Evolutionary conservation across 257 asterid species (phyloP).

Genomic region (Scutellaria barbata): DNA sequence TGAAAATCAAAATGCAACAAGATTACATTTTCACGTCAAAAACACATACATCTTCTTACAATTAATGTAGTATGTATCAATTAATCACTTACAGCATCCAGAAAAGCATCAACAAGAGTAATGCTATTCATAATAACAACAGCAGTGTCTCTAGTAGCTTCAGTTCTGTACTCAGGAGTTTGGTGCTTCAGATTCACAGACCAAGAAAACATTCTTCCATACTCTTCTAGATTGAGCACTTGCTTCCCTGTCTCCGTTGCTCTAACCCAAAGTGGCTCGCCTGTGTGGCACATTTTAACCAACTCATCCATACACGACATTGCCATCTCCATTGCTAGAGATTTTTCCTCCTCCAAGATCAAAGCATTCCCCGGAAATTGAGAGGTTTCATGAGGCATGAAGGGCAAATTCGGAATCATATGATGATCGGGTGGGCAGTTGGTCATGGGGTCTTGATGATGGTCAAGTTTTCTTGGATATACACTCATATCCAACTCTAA

Average conservation of each 20-base stretch:
- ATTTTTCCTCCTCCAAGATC: constrained; percentile 76
- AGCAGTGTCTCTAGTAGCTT: constrained; percentile 72
- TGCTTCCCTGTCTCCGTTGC: constrained; percentile 40
- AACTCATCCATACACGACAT: constrained; percentile 65
- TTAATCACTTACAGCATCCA: constrained; percentile 70
- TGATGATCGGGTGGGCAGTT: constrained; percentile 40
- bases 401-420: constrained; percentile 50
- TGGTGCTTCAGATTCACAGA: constrained; percentile 49
- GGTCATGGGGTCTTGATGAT: constrained; percentile 47
- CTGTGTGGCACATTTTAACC: constrained; percentile 65
- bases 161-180: constrained; percentile 50
- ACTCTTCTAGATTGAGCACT: constrained; percentile 70
- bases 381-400: constrained; percentile 55
- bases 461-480: constrained; percentile 57
- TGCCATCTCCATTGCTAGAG: constrained; percentile 73
- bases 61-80: no score
- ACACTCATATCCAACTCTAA: constrained; percentile 67
- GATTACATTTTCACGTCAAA: no score
- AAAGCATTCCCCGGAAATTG: constrained; percentile 53
- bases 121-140: constrained; percentile 93
- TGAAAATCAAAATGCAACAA: constrained; percentile 22
- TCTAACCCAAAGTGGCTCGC: constrained; percentile 74
- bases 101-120: constrained; percentile 85
- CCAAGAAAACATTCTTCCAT: constrained; percentile 69
- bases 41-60: no score